Base-by-base conservation (phyloP, 495 filamentous ascomycete genomes). In the Schizothecium vesticola region DNA sequence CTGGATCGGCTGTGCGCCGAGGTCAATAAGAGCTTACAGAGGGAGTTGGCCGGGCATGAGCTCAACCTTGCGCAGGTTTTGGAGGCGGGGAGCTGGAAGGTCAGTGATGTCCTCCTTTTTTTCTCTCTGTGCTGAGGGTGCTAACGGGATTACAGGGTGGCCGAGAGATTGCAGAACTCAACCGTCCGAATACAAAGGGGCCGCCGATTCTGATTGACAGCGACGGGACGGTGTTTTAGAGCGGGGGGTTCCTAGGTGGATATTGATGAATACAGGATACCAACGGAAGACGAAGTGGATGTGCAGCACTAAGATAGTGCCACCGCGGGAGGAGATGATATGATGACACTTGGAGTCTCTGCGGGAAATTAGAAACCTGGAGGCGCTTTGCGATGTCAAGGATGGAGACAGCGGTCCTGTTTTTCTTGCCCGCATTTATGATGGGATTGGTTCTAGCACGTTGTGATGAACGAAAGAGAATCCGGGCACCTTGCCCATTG, bases 81-180 rank as follows among this genome's bases (percentile, higher is more conserved):
- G 59, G 92, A 96, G 77, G 92, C 92, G 1, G 92, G 92, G n/a
- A 92, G 90, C 70, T 96, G 92, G 92, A 99, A 99, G 91, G 94
- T 96, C 56, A 73, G 80, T 70, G 23, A 62, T 68, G 31, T 60
- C 3, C 24, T 36, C 11, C 51, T 9, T 22, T 9, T 26, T 60
- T 66, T 24, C 8, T 33, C 31, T 25, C 51, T n/a, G 66, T 59
- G 68, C 67, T 64, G 25, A 61, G 21, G 61, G 16, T 25, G 24
- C 22, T 65, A 58, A 72, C 21, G 57, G 43, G 19, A 25, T 28
- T 22, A 36, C 69, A 97, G 95, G 96, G 94, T 75, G 95, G 95
- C 66, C 88, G 95, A 75, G 95, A 98, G 81, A 89, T 98, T 69
- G 95, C 95, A 56, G 96, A 97, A 79, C 91, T 97, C 63, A 96